Percentiles rank a stretch among this genome's conserved stretches.
Conservation (phyloP, 345 rosid genomes). For the Hevea brasiliensis region DNA sequence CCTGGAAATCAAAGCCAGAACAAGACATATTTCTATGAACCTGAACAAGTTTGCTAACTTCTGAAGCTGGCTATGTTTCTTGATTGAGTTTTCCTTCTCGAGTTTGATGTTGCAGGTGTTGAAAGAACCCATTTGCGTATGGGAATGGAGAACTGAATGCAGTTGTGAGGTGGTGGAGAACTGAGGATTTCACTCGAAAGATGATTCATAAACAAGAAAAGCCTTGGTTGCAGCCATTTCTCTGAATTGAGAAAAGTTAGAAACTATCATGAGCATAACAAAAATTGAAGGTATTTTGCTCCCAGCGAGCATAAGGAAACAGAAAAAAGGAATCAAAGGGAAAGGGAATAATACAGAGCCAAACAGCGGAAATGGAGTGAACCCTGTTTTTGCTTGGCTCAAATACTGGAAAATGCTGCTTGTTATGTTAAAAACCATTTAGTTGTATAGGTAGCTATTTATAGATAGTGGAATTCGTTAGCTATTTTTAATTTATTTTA, state of each 20-base stretch:
- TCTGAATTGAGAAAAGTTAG: constrained; percentile 29
- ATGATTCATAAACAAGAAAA: constrained; percentile 22
- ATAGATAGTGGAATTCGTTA: constrained; percentile 32
- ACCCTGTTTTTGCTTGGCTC: constrained; percentile 18
- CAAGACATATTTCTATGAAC: constrained; percentile 50
- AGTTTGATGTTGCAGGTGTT: constrained; percentile 44
- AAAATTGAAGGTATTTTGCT: constrained; percentile 11
- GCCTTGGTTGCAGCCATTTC: constrained; percentile 28
- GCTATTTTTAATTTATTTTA: constrained; percentile 3
- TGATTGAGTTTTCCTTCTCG: constrained; percentile 54
- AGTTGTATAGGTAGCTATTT: constrained; percentile 32
- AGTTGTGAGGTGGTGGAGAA: neutral
- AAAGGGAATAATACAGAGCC: neutral
- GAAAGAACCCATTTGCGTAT: constrained; percentile 55
- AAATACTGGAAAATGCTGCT: constrained; percentile 8
- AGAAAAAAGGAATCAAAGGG: constrained; percentile 1
- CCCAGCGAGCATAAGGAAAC: constrained; percentile 20
- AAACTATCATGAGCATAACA: constrained; percentile 20
- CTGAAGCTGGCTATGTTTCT: constrained; percentile 41
- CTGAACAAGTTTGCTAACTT: constrained; percentile 58
- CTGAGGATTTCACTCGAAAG: constrained; percentile 35
- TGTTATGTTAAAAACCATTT: constrained; percentile 19
- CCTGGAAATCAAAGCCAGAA: constrained; percentile 59
- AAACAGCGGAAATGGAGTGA: constrained; percentile 35
- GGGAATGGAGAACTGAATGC: neutral